A percentile compares a stretch with the other conserved stretches of the same genome.
phyloP scores from a whole-genome alignment of 768 basidiomycete species.

The Termitomyces sp. region DNA sequence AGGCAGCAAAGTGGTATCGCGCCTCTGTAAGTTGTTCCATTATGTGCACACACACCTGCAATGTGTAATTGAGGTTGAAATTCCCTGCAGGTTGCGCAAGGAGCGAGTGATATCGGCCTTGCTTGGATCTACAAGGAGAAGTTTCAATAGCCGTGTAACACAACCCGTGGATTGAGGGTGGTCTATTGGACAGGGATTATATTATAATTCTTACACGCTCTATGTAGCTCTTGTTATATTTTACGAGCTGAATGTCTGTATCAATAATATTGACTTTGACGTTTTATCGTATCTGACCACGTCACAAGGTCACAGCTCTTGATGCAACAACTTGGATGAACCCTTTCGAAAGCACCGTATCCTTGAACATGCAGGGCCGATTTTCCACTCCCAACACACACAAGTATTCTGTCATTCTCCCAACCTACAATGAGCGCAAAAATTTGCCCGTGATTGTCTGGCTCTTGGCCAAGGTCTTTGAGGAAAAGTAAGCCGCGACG shows the following conservation, averaged over 20 bases:
- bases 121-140: slow-evolving; percentile 94
- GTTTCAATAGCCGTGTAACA: slow-evolving; percentile 36
- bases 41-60: neutral
- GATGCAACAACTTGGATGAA: slow-evolving; percentile 43
- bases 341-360: slow-evolving; percentile 55
- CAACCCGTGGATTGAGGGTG: neutral
- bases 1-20: slow-evolving; percentile 88
- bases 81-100: slow-evolving; percentile 46
- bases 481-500: slow-evolving; percentile 57
- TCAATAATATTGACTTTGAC: neutral
- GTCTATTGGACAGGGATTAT: neutral
- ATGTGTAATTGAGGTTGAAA: neutral
- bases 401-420: slow-evolving; percentile 91
- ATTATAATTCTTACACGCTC: neutral
- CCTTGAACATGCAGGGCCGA: slow-evolving; percentile 65
- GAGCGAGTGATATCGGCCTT: slow-evolving; percentile 76
- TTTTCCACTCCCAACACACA: slow-evolving; percentile 49
- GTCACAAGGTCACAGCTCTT: slow-evolving; percentile 13
- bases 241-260: neutral
- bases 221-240: neutral
- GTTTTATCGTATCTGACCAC: slow-evolving; percentile 5
- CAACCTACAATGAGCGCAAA: slow-evolving; percentile 92
- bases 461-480: slow-evolving; percentile 76
- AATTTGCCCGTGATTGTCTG: slow-evolving; percentile 87
- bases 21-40: slow-evolving; percentile 54